A percentile compares a stretch with the other conserved stretches of the same genome.
Conservation (phyloP, 106 monocot genomes). For the Dendrobium catenatum region DNA sequence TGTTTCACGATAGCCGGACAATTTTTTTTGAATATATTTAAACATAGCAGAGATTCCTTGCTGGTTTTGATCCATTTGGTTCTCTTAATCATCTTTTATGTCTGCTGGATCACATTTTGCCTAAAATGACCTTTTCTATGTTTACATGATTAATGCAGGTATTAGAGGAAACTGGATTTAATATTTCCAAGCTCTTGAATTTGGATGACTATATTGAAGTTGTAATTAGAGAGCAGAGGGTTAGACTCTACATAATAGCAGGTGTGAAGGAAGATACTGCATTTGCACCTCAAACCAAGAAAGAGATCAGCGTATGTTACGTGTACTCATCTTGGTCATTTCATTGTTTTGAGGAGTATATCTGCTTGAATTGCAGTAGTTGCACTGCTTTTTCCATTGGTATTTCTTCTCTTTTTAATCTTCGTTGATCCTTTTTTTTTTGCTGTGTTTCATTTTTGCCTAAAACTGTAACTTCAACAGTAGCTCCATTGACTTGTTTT, state of each 20-base stretch:
- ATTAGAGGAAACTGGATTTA: conserved; percentile 93
- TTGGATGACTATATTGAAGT: conserved; percentile 84
- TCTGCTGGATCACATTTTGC: neutral
- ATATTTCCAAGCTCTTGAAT: conserved; percentile 71
- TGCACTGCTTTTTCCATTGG: neutral
- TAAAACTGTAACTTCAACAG: neutral
- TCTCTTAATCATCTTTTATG: neutral
- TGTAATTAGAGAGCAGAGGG: conserved; percentile 73
- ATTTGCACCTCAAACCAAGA: conserved; percentile 93
- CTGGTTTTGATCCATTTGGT: neutral
- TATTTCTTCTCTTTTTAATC: neutral
- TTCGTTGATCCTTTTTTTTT: neutral
- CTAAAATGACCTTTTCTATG: neutral
- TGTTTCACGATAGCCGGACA: no score
- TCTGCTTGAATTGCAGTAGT: neutral
- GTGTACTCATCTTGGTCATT: neutral
- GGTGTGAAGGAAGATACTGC: conserved; percentile 69
- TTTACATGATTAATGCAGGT: conserved; percentile 41
- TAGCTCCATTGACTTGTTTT: neutral
- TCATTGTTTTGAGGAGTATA: neutral
- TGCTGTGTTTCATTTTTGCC: neutral
- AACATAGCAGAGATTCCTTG: neutral
- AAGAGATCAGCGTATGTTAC: conserved; percentile 89
- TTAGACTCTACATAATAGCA: conserved; percentile 79
- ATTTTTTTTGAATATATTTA: neutral